Base-by-base conservation (phyloP, 345 rosid species). In the Dipteronia sinensis region DNA sequence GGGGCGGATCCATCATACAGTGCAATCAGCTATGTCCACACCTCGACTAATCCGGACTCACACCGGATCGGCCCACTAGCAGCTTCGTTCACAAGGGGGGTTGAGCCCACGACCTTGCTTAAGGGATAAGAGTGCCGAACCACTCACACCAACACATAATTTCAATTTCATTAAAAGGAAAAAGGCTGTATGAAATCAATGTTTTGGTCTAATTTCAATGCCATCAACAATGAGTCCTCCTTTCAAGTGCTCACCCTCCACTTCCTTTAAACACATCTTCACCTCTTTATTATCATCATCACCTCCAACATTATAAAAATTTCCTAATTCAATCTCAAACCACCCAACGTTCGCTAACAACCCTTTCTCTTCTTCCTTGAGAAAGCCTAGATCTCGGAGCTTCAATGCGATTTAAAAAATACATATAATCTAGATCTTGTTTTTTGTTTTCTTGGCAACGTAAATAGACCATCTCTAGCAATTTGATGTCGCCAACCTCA, bases 151-250 rank as follows among this genome's bases (percentile, higher is more conserved):
- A n/a, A n/a, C n/a, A n/a, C n/a, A n/a, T n/a, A n/a, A n/a, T n/a
- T n/a, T n/a, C n/a, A n/a, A n/a, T n/a, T n/a, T n/a, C n/a, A n/a
- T n/a, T n/a, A n/a, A n/a, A n/a, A n/a, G n/a, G n/a, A n/a, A n/a
- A n/a, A n/a, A n/a, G n/a, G n/a, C n/a, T n/a, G n/a, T n/a, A n/a
- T 31, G 34, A 31, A 31, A 31, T 3, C 34, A 31, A 3, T 31
- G 34, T 31, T 31, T 31, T 31, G 90, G 90, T 71, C 86, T 85
- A 42, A 85, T 66, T 74, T 86, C 84, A 64, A 83, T 79, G 2
- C 87, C 90, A 42, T 86, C 87, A 38, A 83, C 82, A 72, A 88
- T 84, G 74, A 88, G 86, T 16, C 90, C 88, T 56, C 90, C 83
- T 85, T 86, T 87, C 22, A 89, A 16, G 23, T 86, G 88, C 53